Evolutionary conservation across 2,329 filamentous ascomycete species (phyloP).

Genomic region (Neonectria hederae): DNA sequence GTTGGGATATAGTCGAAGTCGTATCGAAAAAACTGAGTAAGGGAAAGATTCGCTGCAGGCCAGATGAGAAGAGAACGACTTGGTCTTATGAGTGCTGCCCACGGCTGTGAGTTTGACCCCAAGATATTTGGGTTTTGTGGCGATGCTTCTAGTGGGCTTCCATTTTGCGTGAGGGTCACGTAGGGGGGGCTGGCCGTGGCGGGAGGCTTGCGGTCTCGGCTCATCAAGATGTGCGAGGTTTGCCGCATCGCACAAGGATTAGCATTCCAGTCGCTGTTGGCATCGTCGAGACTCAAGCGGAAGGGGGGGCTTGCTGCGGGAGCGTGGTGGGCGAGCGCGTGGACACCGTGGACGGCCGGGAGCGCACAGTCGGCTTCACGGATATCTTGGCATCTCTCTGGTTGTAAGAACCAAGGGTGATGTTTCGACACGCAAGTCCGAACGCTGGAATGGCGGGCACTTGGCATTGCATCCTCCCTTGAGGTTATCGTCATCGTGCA

Average conservation of each 20-base stretch:
- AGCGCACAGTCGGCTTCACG: background rate
- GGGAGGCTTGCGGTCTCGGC: conserved; percentile 43
- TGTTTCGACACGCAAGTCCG: too few relatives aligned
- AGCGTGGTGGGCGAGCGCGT: background rate
- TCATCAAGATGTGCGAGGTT: conserved; percentile 29
- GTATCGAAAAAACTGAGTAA: background rate
- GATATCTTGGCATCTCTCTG: background rate
- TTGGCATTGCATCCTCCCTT: background rate
- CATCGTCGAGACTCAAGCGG: background rate
- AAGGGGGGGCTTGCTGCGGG: background rate
- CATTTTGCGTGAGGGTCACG: conserved; percentile 28
- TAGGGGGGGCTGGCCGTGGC: conserved; percentile 36
- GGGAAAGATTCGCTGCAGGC: background rate
- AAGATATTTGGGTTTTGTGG: conserved; percentile 30
- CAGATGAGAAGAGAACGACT: background rate
- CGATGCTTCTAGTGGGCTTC: conserved; percentile 30
- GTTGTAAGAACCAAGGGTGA: background rate
- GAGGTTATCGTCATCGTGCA: conserved; percentile 27
- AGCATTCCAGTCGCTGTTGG: conserved; percentile 37
- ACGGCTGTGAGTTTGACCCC: conserved; percentile 34
- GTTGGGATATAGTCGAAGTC: background rate
- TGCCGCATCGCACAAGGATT: conserved; percentile 23
- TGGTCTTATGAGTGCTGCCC: conserved; percentile 18
- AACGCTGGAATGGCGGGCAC: background rate
- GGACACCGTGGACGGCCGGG: background rate